phyloP scores from a whole-genome alignment of 2,329 filamentous ascomycete genomes.

The Cladobotryum mycophilum region DNA sequence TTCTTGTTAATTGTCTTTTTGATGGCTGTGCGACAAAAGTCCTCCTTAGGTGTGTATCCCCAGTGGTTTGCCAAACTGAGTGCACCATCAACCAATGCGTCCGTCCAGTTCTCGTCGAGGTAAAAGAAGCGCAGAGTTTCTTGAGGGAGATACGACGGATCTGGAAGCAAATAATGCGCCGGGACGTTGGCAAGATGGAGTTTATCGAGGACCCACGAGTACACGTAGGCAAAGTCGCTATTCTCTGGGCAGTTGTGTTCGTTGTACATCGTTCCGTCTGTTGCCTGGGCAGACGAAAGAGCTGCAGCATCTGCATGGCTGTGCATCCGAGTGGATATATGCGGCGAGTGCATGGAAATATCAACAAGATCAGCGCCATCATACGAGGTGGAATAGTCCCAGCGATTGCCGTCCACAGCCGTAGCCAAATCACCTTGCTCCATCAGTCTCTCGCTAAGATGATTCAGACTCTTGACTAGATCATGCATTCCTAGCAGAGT shows the following conservation, averaged over 20 bases:
- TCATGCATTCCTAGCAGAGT: neutral
- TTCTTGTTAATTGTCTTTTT: conserved; percentile 18
- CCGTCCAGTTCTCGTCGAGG: conserved; percentile 33
- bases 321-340: neutral
- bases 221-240: conserved; percentile 29
- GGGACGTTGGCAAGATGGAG: conserved; percentile 31
- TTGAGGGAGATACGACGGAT: conserved; percentile 24
- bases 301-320: neutral
- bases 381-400: neutral
- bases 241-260: conserved; percentile 23
- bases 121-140: conserved; percentile 34
- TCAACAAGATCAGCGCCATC: neutral
- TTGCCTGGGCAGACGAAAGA: neutral
- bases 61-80: conserved; percentile 31
- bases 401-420: neutral
- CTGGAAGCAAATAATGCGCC: conserved; percentile 31
- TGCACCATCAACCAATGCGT: conserved; percentile 34
- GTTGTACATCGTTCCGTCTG: neutral
- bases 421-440: too few relatives aligned
- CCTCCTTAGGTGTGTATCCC: conserved; percentile 14
- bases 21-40: conserved; percentile 16
- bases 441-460: too few relatives aligned
- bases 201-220: conserved; percentile 29
- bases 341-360: neutral
- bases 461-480: neutral